Conservation (phyloP, 768 basidiomycete genomes). For the Boletus huronensis region DNA sequence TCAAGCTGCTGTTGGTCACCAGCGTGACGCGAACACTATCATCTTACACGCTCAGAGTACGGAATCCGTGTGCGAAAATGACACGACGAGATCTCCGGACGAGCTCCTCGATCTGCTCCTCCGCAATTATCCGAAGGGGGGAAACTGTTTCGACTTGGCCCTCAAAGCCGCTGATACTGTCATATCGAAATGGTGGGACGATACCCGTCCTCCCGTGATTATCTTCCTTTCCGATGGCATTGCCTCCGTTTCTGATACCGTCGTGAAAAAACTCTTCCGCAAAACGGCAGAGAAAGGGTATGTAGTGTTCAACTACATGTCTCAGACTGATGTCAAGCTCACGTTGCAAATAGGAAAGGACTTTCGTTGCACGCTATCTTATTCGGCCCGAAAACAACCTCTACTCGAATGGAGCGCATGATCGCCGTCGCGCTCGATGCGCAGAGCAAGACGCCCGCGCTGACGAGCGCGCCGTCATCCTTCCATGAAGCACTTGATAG, state of each 20-base stretch:
- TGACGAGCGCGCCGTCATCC: slow-evolving; percentile 37
- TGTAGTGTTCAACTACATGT: neutral
- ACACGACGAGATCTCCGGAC: slow-evolving; percentile 41
- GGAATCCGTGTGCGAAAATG: slow-evolving; percentile 36
- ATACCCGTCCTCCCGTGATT: slow-evolving; percentile 45
- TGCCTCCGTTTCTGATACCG: slow-evolving; percentile 33
- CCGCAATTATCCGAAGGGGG: slow-evolving; percentile 29
- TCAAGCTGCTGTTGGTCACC: slow-evolving; percentile 32
- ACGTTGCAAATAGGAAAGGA: slow-evolving; percentile 40
- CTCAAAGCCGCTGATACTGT: slow-evolving; percentile 33
- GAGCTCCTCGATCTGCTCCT: slow-evolving; percentile 43
- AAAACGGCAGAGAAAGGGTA: slow-evolving; percentile 41
- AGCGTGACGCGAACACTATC: slow-evolving; percentile 54
- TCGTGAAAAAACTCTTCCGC: slow-evolving; percentile 37
- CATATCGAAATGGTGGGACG: slow-evolving; percentile 45
- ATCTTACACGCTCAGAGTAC: slow-evolving; percentile 40
- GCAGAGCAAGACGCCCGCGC: slow-evolving; percentile 33
- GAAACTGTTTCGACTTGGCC: slow-evolving; percentile 45
- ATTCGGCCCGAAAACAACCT: slow-evolving; percentile 40
- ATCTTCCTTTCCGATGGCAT: slow-evolving; percentile 60
- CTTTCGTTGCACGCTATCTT: slow-evolving; percentile 57
- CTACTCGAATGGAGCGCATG: slow-evolving; percentile 41
- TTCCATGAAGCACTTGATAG: slow-evolving; percentile 50
- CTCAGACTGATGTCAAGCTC: neutral
- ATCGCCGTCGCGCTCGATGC: slow-evolving; percentile 44